These are phyloP conservation scores for Vicia villosa DNA, from an alignment of 306 rosid genomes.

Conservation along the genomic window DNA sequence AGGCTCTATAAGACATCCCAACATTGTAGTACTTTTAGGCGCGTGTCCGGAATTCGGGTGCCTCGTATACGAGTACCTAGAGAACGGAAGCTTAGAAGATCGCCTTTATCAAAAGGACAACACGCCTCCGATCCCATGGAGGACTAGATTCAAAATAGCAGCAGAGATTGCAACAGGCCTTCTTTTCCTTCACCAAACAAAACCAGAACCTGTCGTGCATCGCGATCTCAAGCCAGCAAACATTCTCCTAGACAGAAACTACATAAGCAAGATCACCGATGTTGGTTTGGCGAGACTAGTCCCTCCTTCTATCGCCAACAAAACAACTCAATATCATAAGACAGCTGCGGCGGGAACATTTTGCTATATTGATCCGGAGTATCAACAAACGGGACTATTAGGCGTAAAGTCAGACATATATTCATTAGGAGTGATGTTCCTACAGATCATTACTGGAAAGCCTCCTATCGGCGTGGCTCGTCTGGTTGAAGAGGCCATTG, in stretches of 20 bases:
- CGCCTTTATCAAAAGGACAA: constrained; percentile 53
- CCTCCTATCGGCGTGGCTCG: constrained; percentile 70
- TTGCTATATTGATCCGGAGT: constrained; percentile 85
- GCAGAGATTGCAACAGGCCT: constrained; percentile 74
- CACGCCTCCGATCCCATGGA: constrained; percentile 69
- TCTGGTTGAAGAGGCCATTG: constrained; percentile 61
- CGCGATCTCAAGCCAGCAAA: constrained; percentile 84
- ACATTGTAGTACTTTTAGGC: constrained; percentile 75
- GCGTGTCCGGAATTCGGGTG: constrained; percentile 84
- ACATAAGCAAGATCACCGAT: constrained; percentile 63
- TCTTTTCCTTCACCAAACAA: constrained; percentile 68
- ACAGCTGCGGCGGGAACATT: constrained; percentile 83
- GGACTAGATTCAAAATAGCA: constrained; percentile 64
- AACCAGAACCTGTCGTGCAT: constrained; percentile 81
- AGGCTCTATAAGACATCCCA: constrained; percentile 66
- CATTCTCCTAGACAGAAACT: constrained; percentile 65
- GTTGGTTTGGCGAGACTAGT: constrained; percentile 84
- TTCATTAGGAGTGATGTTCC: constrained; percentile 69
- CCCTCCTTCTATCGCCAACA: constrained; percentile 53
- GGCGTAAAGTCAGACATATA: constrained; percentile 82
- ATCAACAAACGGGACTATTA: constrained; percentile 74
- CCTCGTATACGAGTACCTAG: constrained; percentile 73
- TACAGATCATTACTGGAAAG: constrained; percentile 74
- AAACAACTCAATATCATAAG: constrained; percentile 56
- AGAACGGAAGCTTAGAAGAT: constrained; percentile 80